Evolutionary conservation across 2,329 filamentous ascomycete species (phyloP), one percentile per base, ranked within the genome.

Genomic region (Elsinoe arachidis): DNA sequence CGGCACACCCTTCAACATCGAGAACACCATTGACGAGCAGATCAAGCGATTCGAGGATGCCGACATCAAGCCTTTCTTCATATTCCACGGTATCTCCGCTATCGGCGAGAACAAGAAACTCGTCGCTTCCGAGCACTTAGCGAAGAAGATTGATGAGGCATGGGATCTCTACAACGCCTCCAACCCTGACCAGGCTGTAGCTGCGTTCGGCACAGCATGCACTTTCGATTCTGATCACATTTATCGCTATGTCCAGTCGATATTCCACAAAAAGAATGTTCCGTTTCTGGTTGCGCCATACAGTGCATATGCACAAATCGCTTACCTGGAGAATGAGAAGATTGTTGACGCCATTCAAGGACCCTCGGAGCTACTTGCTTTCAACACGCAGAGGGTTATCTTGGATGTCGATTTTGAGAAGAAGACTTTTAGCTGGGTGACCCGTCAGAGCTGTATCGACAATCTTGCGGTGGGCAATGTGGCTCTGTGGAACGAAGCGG

Each of bases 41-140:
- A 76, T 99, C 30, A 80, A 87, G 60, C 76, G 78, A 59, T 89
- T 93, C 78, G 81, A 83, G 60, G 79, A 80, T 46, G 62, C 65
- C 3, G 81, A 82, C 17, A 85, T 95, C 55, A 82, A 78, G n/a
- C 88, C 88, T 1, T 76, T 95, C 61, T 97, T 99, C 70, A 80
- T 99, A 54, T 99, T 99, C 72, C 88, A 92, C 70, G 93, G 93
- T 35, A 82, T 96, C 66, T 83, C 90, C 38, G 80, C 90, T 60
- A 84, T 84, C 38, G 58, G 56, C n/a, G 58, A 61, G 38, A 56
- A 61, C 17, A 49, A 55, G 7, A 59, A 55, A 23, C 41, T 61
- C 6, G 44, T 57, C 12, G 23, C 56, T 26, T 41, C 55, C 9
- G 47, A 55, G n/a, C 43, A 62, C 49, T 65, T 67, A 2, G 62